Evolutionary conservation across 75 land plant genomes (phyloP), one percentile per base, ranked within the genome.

Genomic region (Pinus taeda): DNA sequence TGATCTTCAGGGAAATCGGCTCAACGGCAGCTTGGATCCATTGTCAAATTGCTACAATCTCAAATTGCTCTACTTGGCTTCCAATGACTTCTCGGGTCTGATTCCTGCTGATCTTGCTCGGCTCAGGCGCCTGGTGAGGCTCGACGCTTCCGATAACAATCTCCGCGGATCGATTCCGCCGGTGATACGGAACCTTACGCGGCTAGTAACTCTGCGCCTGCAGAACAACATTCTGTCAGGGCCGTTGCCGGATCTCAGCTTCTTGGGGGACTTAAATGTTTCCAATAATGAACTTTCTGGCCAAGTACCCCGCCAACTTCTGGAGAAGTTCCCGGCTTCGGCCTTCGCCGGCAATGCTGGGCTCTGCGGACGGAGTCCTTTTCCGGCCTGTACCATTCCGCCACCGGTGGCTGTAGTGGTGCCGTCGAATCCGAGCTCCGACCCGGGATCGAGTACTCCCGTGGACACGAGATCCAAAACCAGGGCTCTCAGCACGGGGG

Each of bases 211-310:
- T 0, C 76, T 92, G 3, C 76, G 79, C 18, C 77, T 92, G 20
- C 85, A 92, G 78, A 81, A 90, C 86, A 92, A 92, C 59, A 79
- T 65, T 1, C 82, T 92, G 53, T 75, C 88, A 8, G 94, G 94
- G 1, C 21, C 15, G n/a, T 56, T 92, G 39, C 89, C 94, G 1
- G 77, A 75, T 57, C 71, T 87, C 33, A 59, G 58, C 13, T 14
- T 59, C 3, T 75, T 91, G 39, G 13, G 39, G 4, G 80, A 88
- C 63, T 75, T 89, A 42, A 90, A 89, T 62, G 78, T 88, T 6
- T 82, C 92, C 12, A 87, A 87, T 82, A 92, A 92, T 61, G 66
- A 88, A 73, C 78, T 92, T n/a, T 76, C 61, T 29, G 94, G 94
- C 0, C 57, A 49, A 13, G 64, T 90, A 1, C 85, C 92, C 3